Evolutionary conservation across 1,284 basidiomycete species (phyloP).

Genomic region (Mycena citricolor): DNA sequence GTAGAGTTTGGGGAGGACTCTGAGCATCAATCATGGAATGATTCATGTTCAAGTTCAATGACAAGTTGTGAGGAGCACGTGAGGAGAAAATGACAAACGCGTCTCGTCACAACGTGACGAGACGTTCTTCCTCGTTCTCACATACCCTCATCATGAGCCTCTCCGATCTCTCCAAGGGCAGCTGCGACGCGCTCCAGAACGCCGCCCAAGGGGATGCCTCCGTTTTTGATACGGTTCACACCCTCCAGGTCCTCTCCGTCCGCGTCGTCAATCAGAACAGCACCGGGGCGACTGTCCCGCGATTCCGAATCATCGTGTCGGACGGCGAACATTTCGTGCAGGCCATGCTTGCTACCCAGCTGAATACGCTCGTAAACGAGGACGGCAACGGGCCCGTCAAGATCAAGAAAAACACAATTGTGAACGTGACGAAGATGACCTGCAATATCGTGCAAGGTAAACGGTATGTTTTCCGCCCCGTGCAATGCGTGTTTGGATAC

Average conservation of each 20-base stretch:
- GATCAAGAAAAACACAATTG: slow-evolving; percentile 73
- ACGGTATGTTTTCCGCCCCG: slow-evolving; percentile 46
- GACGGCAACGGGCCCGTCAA: slow-evolving; percentile 66
- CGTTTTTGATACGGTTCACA: slow-evolving; percentile 57
- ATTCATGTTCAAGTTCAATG: too few species aligned
- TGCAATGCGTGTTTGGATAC: slow-evolving; percentile 2
- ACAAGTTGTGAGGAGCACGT: too few species aligned
- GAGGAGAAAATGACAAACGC: too few species aligned
- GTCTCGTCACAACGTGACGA: slow-evolving; percentile 8
- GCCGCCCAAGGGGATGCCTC: slow-evolving; percentile 49
- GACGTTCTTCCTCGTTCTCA: neutral
- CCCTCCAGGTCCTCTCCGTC: slow-evolving; percentile 80
- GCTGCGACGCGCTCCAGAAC: slow-evolving; percentile 50
- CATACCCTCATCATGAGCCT: slow-evolving; percentile 22
- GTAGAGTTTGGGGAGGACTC: too few species aligned
- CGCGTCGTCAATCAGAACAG: slow-evolving; percentile 66
- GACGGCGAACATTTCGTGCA: slow-evolving; percentile 86
- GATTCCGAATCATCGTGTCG: slow-evolving; percentile 74
- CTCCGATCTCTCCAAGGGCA: slow-evolving; percentile 63
- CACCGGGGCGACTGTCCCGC: slow-evolving; percentile 48
- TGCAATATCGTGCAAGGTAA: slow-evolving; percentile 86
- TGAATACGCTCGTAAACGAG: slow-evolving; percentile 76
- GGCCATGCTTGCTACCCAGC: slow-evolving; percentile 93
- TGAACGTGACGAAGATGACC: slow-evolving; percentile 76
- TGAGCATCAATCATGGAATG: too few species aligned